Evolutionary conservation across 192 early-diverging fungal species (phyloP).

Genomic region (Rhizophlyctis rosea): DNA sequence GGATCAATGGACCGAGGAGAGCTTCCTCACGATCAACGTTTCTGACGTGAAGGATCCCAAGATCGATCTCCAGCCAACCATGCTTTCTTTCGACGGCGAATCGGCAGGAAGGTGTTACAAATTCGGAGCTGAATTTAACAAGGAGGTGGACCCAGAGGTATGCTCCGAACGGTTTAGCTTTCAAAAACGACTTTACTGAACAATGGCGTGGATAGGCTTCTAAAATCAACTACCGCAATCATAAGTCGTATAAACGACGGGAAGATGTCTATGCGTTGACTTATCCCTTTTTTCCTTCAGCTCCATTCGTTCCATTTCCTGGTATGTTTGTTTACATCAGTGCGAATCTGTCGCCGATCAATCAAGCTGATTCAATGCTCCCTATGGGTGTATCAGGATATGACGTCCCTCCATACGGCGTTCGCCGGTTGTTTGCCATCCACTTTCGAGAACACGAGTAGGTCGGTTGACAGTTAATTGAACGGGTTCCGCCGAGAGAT

Average conservation of each 20-base stretch:
- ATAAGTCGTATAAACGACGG: too few relatives aligned
- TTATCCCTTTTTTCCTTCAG: not conserved
- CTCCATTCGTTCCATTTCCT: not conserved
- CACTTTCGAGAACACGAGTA: not conserved
- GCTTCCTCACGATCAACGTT: slow-evolving; percentile 84
- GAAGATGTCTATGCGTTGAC: too few relatives aligned
- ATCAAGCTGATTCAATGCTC: too few relatives aligned
- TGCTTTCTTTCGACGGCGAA: slow-evolving; percentile 64
- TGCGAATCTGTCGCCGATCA: too few relatives aligned
- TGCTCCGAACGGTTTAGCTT: too few relatives aligned
- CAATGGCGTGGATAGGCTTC: too few relatives aligned
- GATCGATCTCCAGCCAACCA: slow-evolving; percentile 51
- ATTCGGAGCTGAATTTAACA: slow-evolving; percentile 69
- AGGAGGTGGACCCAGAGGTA: slow-evolving; percentile 71
- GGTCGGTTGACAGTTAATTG: not conserved
- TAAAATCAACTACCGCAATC: too few relatives aligned
- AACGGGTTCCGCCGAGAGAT: not conserved
- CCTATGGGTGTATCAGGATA: too few relatives aligned
- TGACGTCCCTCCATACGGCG: not conserved
- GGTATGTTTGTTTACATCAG: not conserved
- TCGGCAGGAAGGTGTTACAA: slow-evolving; percentile 65
- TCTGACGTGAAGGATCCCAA: slow-evolving; percentile 58
- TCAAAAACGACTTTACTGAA: too few relatives aligned
- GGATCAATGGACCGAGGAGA: slow-evolving; percentile 79
- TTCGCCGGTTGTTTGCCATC: not conserved